Percentiles rank a stretch among this genome's conserved stretches.
These are phyloP conservation scores for Mariannaea elegans DNA, from an alignment of 2,329 filamentous ascomycete species.

Conservation along the genomic window DNA sequence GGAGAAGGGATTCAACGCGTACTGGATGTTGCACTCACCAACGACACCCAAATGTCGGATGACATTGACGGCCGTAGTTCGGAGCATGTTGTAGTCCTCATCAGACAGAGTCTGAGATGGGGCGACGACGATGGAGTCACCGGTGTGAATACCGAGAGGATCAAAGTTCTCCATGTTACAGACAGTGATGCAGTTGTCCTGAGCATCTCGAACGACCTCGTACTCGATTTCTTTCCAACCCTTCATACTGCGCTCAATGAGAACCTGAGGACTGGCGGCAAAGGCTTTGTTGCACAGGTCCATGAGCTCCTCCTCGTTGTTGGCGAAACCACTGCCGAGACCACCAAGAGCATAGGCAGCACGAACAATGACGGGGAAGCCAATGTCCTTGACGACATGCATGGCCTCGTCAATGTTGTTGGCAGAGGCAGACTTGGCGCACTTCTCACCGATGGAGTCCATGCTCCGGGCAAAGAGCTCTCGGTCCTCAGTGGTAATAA, in stretches of 20 bases:
- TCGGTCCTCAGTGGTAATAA: conserved; percentile 98
- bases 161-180: conserved; percentile 99
- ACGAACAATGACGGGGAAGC: conserved; percentile 96
- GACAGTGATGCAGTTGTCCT: conserved; percentile 98
- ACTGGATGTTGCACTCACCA: conserved; percentile 99
- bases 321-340: conserved; percentile 93
- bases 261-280: conserved; percentile 91
- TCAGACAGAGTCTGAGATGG: conserved; percentile 97
- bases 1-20: conserved; percentile 94
- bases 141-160: conserved; percentile 95
- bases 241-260: conserved; percentile 99
- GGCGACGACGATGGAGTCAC: conserved; percentile 97
- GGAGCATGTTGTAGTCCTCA: conserved; percentile 99
- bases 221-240: conserved; percentile 99
- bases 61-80: conserved; percentile 95
- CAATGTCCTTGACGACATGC: conserved; percentile 87
- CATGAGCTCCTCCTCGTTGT: conserved; percentile 82
- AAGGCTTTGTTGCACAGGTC: conserved; percentile 95
- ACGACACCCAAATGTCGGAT: conserved; percentile 97
- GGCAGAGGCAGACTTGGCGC: conserved; percentile 95
- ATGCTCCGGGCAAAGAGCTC: conserved; percentile 98
- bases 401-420: conserved; percentile 89
- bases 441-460: conserved; percentile 98
- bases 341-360: conserved; percentile 96
- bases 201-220: conserved; percentile 93